Percentiles rank a stretch among this genome's conserved stretches.
Conservation (phyloP, 768 basidiomycete genomes). For the Hericium coralloides region DNA sequence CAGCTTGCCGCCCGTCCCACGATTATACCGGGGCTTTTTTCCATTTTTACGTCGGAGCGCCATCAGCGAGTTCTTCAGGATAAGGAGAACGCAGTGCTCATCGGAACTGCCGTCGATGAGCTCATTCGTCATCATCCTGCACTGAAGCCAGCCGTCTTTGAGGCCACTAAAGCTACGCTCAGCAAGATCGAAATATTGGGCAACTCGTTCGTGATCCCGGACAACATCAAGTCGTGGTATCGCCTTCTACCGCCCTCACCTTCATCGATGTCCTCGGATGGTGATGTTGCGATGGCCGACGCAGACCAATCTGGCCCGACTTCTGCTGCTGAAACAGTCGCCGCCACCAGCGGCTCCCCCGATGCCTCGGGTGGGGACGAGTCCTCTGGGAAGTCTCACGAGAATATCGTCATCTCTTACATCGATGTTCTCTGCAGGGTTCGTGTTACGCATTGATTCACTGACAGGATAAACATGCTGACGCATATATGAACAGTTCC, state of each 20-base stretch:
- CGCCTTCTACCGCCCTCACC: conserved; percentile 27
- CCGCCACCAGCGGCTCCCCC: conserved; percentile 6
- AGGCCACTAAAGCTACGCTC: conserved; percentile 63
- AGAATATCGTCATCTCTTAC: conserved; percentile 68
- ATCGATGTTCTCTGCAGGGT: conserved; percentile 77
- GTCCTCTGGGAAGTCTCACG: conserved; percentile 40
- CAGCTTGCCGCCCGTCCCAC: conserved; percentile 68
- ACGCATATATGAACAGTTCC: conserved; percentile 46
- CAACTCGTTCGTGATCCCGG: conserved; percentile 42
- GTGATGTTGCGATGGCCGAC: conserved; percentile 11
- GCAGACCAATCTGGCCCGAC: conserved; percentile 3
- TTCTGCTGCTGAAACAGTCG: background rate
- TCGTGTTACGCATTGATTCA: conserved; percentile 17
- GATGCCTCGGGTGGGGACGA: background rate
- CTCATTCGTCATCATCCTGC: conserved; percentile 92
- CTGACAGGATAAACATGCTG: background rate
- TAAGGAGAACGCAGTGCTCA: conserved; percentile 83
- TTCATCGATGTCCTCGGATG: background rate
- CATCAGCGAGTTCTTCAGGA: conserved; percentile 82
- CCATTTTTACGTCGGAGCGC: conserved; percentile 77
- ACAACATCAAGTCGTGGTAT: conserved; percentile 63
- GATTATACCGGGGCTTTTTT: conserved; percentile 79
- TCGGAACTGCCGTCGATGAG: conserved; percentile 90
- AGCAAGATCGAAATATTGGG: conserved; percentile 70
- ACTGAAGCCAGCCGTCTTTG: conserved; percentile 72